phyloP scores from a whole-genome alignment of 148 eudicot genomes.

The Camellia sinensis region DNA sequence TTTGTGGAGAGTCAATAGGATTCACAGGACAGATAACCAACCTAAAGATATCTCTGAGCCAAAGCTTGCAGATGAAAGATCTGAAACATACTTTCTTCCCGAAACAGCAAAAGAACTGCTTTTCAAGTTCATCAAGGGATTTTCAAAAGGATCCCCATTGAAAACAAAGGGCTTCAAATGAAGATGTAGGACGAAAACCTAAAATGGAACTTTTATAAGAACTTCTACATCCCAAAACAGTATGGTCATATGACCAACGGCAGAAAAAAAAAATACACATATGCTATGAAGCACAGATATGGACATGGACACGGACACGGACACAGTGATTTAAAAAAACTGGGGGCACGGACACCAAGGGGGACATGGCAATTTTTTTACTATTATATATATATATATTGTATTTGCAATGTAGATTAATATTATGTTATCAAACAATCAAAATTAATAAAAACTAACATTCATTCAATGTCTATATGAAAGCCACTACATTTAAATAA shows the following conservation, averaged over 20 bases:
- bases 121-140: constrained; percentile 25
- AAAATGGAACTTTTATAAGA: constrained; percentile 11
- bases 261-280: background rate
- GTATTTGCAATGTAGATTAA: no score
- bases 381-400: no score
- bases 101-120: constrained; percentile 34
- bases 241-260: background rate
- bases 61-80: constrained; percentile 45
- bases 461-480: no score
- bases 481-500: no score
- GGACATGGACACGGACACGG: no score
- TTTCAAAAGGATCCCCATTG: constrained; percentile 32
- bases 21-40: constrained; percentile 8
- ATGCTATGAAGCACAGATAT: background rate
- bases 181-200: constrained; percentile 53
- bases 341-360: no score
- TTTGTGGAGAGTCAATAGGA: background rate
- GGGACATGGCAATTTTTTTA: no score
- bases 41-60: constrained; percentile 52
- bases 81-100: constrained; percentile 34
- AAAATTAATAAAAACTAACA: no score
- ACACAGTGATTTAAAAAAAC: no score
- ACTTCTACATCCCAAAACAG: background rate
- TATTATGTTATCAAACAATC: no score
- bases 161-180: constrained; percentile 44